Base-by-base conservation (phyloP, 177 flowering plant genomes). In the Vitis hybrid region DNA sequence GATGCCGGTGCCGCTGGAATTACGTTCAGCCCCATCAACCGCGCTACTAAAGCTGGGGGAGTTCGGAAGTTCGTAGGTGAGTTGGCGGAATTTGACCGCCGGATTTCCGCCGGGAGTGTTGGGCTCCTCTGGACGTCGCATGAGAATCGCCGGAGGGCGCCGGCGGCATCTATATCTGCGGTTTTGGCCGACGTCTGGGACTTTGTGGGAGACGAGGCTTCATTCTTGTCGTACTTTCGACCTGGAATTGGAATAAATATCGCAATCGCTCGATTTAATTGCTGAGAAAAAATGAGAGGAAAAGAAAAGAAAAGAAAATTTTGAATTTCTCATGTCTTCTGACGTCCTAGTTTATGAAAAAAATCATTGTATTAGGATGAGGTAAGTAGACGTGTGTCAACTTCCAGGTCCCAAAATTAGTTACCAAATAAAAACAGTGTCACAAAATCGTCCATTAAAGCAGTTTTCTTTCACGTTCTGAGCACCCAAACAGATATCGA, bases 1-100 rank as follows among this genome's bases (percentile, higher is more conserved):
- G 72, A 51, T 18, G 52, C 67, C 2, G 72, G 32, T 32, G 67
- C 13, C 24, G 64, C 63, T 18, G 77, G 75, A 15, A 66, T 19
- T 35, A 76, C 83, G 0, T 81, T 83, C 66, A 87, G 55, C 18
- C 90, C 88, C 91, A 88, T 86, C 19, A 86, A 77, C 61, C 85
- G 65, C 32, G 88, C 87, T 52, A 85, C 88, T 58, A 84, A 17
- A 1, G 81, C 67, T 9, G 82, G 82, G 12, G 78, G 69, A 6
- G 74, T 18, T 30, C 18, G 67, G 58, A n/a, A 50, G 15, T 50
- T 68, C 1, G 60, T 58, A 11, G 75, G 74, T 6, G 81, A 69
- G 30, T 62, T 55, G 15, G 65, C 60, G 2, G 83, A 54, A 19
- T 58, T 73, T 5, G 79, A 80, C 35, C 75, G 80, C 17, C 87